Evolutionary conservation across 139 green algal species (phyloP), one percentile per base, ranked within the genome.

Genomic region (Coccomyxa sp.): DNA sequence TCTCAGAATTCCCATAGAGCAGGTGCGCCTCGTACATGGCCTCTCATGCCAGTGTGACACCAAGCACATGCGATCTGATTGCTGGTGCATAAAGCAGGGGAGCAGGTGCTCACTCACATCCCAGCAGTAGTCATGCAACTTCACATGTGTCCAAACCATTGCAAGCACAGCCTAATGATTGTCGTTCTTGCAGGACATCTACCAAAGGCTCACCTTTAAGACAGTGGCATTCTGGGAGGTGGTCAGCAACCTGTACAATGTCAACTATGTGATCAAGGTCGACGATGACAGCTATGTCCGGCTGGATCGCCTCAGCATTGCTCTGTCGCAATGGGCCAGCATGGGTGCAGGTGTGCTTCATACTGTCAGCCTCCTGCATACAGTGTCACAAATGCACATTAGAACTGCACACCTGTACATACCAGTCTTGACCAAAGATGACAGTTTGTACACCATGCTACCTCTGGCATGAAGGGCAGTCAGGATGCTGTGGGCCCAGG

Each of bases 271-370:
- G 64, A 34, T 71, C 10, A 71, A 71, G 64, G 64, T 71, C 35
- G 64, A 71, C n/a, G 64, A 71, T 29, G 64, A 71, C 64, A 71
- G 64, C n/a, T 71, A 71, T 36, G 64, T 71, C 24, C 64, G 64
- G 29, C 64, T 71, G 64, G 64, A 71, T 36, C 64, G 64, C n/a
- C 64, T 71, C 24, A 36, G 29, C 64, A 71, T 71, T 71, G 64
- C 64, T 29, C 33, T 71, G 27, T 34, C 29, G 24, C 64, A 71
- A 29, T 71, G 64, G 64, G 14, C 27, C 24, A 10, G 14, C 24
- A 71, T 71, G 27, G 64, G 64, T 18, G 64, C 64, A 71, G 64
- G 64, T 71, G 64, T 14, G 14, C 10, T 58, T 58, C n/a, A n/a
- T n/a, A 27, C 44, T 58, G 44, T 22, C 50, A 64, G 18, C 22